Base-by-base conservation (phyloP, 2,329 filamentous ascomycete species). In the Ascochyta clinopodiicola region DNA sequence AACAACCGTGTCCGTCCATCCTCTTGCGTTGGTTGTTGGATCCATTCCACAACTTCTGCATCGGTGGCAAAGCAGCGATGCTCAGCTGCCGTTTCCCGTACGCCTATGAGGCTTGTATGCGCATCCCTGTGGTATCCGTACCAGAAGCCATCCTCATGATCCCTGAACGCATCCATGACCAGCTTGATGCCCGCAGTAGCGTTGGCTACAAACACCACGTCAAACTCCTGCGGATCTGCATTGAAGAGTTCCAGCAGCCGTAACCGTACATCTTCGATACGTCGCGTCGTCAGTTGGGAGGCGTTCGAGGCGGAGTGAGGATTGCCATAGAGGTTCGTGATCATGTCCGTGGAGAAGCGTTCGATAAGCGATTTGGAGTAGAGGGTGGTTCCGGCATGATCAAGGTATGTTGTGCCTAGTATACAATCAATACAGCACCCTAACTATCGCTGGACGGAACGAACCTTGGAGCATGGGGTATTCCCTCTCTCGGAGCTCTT, bases 361-460 rank as follows among this genome's bases (percentile, higher is more conserved):
- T 94, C 89, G 74, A 98, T 87, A 22, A 95, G 77, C 27, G 90
- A 92, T 73, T 89, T 94, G 37, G 92, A 81, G 70, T 90, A 91
- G 1, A 90, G 80, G 0, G 93, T 94, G n/a, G 91, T 91, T n/a
- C 92, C 94, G 0, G 92, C 92, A 88, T 98, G 93, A 67, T 98
- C 94, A 52, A 98, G 87, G 74, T 97, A 98, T 42, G 88, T 82
- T 9, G 86, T 86, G 47, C 84, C 91, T 94, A n/a, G 8, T 25
- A 13, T 21, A 34, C 31, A 57, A 42, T 65, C 49, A 67, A 51
- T 31, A 47, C 31, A 17, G 15, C 15, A 27, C 27, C 17, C 12
- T 12, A 1, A 12, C n/a, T 46, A 7, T 9, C 9, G 4, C 15
- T 17, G 12, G 6, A 44, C n/a, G 13, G 39, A 29, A 56, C 68